A percentile compares a stretch with the other conserved stretches of the same genome.
phyloP scores from a whole-genome alignment of 768 basidiomycete species.

The Trichaptum fuscoviolaceum region DNA sequence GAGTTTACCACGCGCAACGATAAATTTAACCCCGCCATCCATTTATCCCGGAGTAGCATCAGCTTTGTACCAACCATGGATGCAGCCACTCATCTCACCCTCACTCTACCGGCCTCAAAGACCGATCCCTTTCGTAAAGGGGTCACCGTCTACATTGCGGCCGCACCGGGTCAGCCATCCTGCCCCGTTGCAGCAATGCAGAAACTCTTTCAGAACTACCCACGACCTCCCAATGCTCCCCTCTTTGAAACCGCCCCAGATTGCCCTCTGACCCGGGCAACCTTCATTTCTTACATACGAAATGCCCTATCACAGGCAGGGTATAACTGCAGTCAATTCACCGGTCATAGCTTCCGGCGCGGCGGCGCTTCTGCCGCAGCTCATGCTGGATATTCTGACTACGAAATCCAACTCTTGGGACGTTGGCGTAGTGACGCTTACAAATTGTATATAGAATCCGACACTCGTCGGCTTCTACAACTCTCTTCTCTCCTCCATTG shows the following conservation, averaged over 20 bases:
- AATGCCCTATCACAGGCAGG: constrained; percentile 7
- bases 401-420: constrained; percentile 33
- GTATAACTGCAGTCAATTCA: constrained; percentile 8
- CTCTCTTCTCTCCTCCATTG: constrained; percentile 29
- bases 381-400: constrained; percentile 24
- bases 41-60: constrained; percentile 21
- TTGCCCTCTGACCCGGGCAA: constrained; percentile 9
- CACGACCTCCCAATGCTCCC: constrained; percentile 8
- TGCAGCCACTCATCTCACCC: constrained; percentile 13
- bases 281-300: constrained; percentile 8
- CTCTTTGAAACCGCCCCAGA: constrained; percentile 10
- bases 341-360: constrained; percentile 21
- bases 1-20: constrained; percentile 16
- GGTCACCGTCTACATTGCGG: constrained; percentile 20
- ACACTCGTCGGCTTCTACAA: constrained; percentile 19
- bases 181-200: constrained; percentile 12
- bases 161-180: constrained; percentile 12
- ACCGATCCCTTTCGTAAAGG: constrained; percentile 31
- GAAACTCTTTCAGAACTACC: constrained; percentile 9
- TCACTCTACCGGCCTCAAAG: constrained; percentile 30
- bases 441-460: constrained; percentile 32
- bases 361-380: constrained; percentile 26
- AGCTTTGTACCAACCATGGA: constrained; percentile 23
- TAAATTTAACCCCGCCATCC: constrained; percentile 12
- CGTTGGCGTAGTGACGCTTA: constrained; percentile 33